phyloP scores from a whole-genome alignment of 495 filamentous ascomycete species.

The Neurospora sp. region DNA sequence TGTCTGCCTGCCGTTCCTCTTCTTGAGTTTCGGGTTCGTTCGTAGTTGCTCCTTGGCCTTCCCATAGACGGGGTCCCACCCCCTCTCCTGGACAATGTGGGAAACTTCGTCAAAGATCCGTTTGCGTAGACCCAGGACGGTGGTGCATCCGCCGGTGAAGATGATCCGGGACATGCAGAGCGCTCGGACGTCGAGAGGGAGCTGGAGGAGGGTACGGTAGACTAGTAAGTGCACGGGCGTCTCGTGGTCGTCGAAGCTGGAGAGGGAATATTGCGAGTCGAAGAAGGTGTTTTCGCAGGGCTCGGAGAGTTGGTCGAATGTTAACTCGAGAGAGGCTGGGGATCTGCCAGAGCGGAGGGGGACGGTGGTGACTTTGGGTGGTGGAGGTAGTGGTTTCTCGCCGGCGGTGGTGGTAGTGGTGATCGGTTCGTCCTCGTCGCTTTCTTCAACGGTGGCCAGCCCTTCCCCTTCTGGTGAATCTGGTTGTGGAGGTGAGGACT shows the following conservation, averaged over 20 bases:
- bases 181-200: slow-evolving; percentile 73
- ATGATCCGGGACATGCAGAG: slow-evolving; percentile 86
- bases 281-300: slow-evolving; percentile 73
- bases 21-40: slow-evolving; percentile 39
- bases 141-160: slow-evolving; percentile 72
- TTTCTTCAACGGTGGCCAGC: slow-evolving; percentile 38
- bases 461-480: slow-evolving; percentile 13
- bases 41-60: slow-evolving; percentile 47
- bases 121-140: slow-evolving; percentile 70
- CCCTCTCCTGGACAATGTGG: slow-evolving; percentile 47
- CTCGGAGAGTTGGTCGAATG: slow-evolving; percentile 56
- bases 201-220: slow-evolving; percentile 61
- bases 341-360: slow-evolving; percentile 37
- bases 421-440: slow-evolving; percentile 32
- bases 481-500: slow-evolving; percentile 2
- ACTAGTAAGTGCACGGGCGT: slow-evolving; percentile 61
- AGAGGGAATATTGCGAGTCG: slow-evolving; percentile 33
- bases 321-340: slow-evolving; percentile 46
- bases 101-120: slow-evolving; percentile 69
- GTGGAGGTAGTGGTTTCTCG: slow-evolving; percentile 13
- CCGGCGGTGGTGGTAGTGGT: slow-evolving; percentile 10
- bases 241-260: slow-evolving; percentile 73
- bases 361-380: slow-evolving; percentile 24
- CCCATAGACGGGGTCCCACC: slow-evolving; percentile 69
- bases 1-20: slow-evolving; percentile 24